Evolutionary conservation across 1,284 basidiomycete genomes (phyloP).

Genomic region (Volvariella volvacea): DNA sequence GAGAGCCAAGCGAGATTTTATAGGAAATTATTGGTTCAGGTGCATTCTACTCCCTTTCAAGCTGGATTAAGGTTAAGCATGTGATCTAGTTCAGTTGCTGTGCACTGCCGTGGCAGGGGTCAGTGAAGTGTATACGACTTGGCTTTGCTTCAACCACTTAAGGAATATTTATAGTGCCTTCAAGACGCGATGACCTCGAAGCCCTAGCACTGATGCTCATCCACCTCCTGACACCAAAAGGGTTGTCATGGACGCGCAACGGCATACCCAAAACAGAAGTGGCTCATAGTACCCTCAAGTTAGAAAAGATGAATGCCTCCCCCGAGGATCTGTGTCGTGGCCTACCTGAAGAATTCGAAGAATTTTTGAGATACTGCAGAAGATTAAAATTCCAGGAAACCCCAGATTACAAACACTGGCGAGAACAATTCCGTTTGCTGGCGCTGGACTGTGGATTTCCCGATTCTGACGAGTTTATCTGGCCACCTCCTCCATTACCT

Average conservation of each 20-base stretch:
- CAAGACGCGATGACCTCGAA: conserved; percentile 70
- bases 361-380: conserved; percentile 65
- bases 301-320: conserved; percentile 47
- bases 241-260: conserved; percentile 69
- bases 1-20: conserved; percentile 60
- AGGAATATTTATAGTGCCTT: conserved; percentile 43
- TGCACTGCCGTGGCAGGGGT: conserved; percentile 72
- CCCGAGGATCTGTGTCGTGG: conserved; percentile 66
- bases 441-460: conserved; percentile 52
- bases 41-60: conserved; percentile 15
- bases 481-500: conserved; percentile 53
- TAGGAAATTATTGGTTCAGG: conserved; percentile 78
- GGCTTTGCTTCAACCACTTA: background rate
- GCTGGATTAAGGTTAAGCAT: background rate
- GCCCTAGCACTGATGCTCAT: conserved; percentile 71
- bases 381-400: conserved; percentile 57
- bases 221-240: conserved; percentile 68
- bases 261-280: conserved; percentile 63
- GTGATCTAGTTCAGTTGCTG: conserved; percentile 48
- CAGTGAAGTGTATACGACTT: conserved; percentile 11
- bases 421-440: conserved; percentile 50
- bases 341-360: conserved; percentile 64
- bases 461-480: conserved; percentile 54
- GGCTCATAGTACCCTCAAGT: conserved; percentile 55
- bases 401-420: conserved; percentile 62